Base-by-base conservation (phyloP, 139 green algal genomes). In the Coelastrella sp. region DNA sequence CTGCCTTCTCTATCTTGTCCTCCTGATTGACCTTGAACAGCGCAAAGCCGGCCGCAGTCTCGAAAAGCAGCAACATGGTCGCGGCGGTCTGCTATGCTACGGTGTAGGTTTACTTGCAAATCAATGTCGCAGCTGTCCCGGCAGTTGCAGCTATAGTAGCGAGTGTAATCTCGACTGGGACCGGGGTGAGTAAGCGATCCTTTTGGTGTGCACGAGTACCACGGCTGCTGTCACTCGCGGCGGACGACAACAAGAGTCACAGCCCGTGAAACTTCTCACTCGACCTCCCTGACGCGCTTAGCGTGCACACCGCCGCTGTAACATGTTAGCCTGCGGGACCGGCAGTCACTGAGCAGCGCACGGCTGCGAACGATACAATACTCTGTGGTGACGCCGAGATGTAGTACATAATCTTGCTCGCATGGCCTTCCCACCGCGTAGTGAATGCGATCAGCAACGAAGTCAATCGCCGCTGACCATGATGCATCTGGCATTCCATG, bases 1-100 rank as follows among this genome's bases (percentile, higher is more conserved):
- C 95, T 19, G 95, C 92, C 76, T 99, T 93, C 87, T 98, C 93
- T 7, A 99, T 65, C 90, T 98, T 99, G 61, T 91, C 93, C 83
- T 99, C 96, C 80, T 99, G 95, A 19, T 98, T 92, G 0, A 99
- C 97, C 86, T 99, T 99, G 94, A 99, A 99, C 7, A 99, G 94
- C 5, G 96, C 97, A 91, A 97, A 99, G n/a, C 98, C 98, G 22
- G 98, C 98, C 11, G 98, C 94, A 11, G 96, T 98, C 89, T 99
- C 98, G 65, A 99, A 99, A 2, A 99, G 92, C 0, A 99, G 87
- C 78, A 99, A 86, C 98, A 99, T 99, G 5, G 22, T 92, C 71
- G 74, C 17, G 6, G 17, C 68, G 17, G 68, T 8, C 8, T 14
- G 17, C 17, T 22, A 8, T 6, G 8, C 16, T 8, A 76, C 5